These are phyloP conservation scores for Stephania yunnanensis DNA, from an alignment of 164 flowering plant genomes.

Conservation along the genomic window DNA sequence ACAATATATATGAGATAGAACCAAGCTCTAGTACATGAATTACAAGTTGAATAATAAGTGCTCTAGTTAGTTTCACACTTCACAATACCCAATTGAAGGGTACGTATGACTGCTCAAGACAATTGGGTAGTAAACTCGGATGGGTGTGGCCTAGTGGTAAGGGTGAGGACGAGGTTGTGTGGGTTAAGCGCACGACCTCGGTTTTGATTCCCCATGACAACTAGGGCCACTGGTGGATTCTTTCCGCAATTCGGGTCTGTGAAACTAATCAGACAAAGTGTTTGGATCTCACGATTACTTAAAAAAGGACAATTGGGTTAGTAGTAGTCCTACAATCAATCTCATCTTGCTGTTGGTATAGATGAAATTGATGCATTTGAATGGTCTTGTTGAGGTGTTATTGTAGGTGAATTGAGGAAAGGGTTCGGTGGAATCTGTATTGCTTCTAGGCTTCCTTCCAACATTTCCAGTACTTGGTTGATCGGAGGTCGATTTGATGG, in stretches of 20 bases:
- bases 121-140: neutral
- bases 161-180: no score
- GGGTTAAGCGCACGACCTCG: no score
- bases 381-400: neutral
- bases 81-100: neutral
- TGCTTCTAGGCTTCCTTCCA: conserved; percentile 28
- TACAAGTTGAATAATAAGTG: neutral
- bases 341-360: neutral
- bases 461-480: conserved; percentile 34
- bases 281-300: no score
- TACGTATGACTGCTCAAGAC: neutral
- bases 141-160: no score
- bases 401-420: conserved; percentile 20
- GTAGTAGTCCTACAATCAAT: neutral
- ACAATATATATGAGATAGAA: neutral
- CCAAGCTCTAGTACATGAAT: neutral
- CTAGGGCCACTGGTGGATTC: no score
- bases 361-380: neutral
- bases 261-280: no score
- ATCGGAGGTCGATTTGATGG: conserved; percentile 37
- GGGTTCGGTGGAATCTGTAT: conserved; percentile 33
- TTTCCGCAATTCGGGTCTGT: no score
- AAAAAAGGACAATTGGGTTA: neutral
- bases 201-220: no score
- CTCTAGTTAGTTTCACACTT: neutral